These are phyloP conservation scores for Pneumocystis wakefieldiae DNA, from an alignment of 1,139 yeast species.

Conservation along the genomic window DNA sequence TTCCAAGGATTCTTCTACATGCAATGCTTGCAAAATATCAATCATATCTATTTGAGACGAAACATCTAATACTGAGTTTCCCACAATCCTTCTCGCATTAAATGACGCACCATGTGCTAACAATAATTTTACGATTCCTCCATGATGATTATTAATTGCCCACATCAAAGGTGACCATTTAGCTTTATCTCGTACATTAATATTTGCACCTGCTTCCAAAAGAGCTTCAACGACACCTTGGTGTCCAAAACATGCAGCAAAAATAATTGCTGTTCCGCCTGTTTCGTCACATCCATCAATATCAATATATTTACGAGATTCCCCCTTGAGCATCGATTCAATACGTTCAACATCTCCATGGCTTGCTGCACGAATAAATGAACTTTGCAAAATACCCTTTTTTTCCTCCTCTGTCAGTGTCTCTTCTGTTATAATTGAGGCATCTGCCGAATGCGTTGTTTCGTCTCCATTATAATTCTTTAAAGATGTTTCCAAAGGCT, in stretches of 20 bases:
- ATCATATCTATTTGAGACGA: conserved; percentile 18
- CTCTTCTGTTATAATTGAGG: neutral
- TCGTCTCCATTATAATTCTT: neutral
- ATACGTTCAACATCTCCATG: conserved; percentile 24
- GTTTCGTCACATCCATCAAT: conserved; percentile 26
- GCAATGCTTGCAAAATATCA: no score
- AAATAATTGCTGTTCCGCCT: conserved; percentile 28
- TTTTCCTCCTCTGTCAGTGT: conserved; percentile 3
- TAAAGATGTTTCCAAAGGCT: neutral
- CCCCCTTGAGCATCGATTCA: conserved; percentile 20
- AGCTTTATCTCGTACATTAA: conserved; percentile 25
- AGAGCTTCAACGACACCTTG: conserved; percentile 26
- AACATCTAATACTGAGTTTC: conserved; percentile 27
- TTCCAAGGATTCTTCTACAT: no score
- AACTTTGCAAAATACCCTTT: conserved; percentile 16
- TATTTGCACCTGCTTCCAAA: conserved; percentile 26
- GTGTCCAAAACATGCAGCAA: conserved; percentile 31
- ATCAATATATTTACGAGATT: conserved; percentile 19
- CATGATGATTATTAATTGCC: conserved; percentile 31
- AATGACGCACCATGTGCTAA: conserved; percentile 27
- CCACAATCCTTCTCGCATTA: conserved; percentile 21
- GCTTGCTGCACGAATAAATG: conserved; percentile 24
- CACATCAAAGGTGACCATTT: conserved; percentile 34
- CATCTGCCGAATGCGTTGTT: neutral
- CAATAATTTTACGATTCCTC: conserved; percentile 23